Conservation (phyloP, 768 basidiomycete species). For the Russula emetica region DNA sequence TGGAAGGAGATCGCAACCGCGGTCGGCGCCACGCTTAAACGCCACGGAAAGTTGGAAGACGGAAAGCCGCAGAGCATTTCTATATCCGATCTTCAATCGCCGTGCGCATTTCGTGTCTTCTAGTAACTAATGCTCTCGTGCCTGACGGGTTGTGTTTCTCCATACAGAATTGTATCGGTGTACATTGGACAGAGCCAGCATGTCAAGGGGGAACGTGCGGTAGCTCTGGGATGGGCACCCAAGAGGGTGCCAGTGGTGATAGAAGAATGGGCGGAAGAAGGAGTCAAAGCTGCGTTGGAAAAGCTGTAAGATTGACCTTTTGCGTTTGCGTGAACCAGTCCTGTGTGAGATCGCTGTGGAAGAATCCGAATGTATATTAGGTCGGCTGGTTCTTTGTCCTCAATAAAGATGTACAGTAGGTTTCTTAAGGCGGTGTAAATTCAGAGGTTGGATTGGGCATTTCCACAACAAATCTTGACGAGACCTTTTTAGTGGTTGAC, state of each 20-base stretch:
- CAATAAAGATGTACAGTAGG: not conserved
- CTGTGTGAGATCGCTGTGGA: not conserved
- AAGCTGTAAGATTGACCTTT: not conserved
- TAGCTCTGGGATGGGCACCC: not conserved
- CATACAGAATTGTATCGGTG: not conserved
- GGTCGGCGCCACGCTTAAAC: not conserved
- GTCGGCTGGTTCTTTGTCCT: not conserved
- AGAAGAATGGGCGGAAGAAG: not conserved
- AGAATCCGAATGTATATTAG: not conserved
- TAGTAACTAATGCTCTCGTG: not conserved
- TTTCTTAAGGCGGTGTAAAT: not conserved
- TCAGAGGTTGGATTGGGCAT: too few species aligned
- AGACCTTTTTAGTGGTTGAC: too few species aligned
- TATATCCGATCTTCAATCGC: not conserved
- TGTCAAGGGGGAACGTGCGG: not conserved
- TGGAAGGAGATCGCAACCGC: constrained; percentile 16
- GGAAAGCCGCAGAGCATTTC: constrained; percentile 10
- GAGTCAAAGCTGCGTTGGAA: not conserved
- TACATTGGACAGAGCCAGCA: not conserved
- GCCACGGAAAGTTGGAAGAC: constrained; percentile 12
- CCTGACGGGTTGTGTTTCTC: not conserved
- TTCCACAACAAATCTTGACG: too few species aligned
- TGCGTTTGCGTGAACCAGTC: too few species aligned
- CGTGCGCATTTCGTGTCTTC: constrained; percentile 4
- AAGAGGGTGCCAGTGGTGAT: not conserved